Percentiles rank a stretch among this genome's conserved stretches.
Conservation (phyloP, 2,329 filamentous ascomycete species). For the Lasiodiplodia gonubiensis region DNA sequence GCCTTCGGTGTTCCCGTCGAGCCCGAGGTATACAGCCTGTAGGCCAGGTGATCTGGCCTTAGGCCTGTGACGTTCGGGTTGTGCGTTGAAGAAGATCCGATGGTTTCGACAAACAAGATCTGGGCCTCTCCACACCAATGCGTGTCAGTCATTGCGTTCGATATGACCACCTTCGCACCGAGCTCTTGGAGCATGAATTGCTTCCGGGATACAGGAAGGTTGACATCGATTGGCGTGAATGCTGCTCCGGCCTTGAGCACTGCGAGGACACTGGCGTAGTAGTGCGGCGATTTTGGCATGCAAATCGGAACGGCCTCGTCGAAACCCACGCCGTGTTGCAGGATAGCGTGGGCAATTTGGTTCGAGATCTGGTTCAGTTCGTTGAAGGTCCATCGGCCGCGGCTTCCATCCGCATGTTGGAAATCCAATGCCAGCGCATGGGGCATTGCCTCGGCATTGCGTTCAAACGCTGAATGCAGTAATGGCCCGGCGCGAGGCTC, state of each 20-base stretch:
- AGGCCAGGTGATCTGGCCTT: conserved; percentile 42
- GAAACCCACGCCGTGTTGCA: conserved; percentile 33
- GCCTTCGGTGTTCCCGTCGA: conserved; percentile 53
- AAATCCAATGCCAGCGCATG: conserved; percentile 47
- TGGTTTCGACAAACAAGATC: conserved; percentile 29
- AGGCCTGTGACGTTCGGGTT: conserved; percentile 36
- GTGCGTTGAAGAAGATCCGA: conserved; percentile 30
- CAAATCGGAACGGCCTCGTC: conserved; percentile 46
- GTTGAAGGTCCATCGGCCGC: conserved; percentile 43
- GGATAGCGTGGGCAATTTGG: conserved; percentile 40
- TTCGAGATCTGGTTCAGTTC: conserved; percentile 42
- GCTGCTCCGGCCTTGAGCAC: conserved; percentile 49
- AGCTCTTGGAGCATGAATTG: conserved; percentile 44
- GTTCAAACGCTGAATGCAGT: conserved; percentile 49
- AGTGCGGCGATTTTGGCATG: conserved; percentile 42
- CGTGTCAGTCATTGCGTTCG: conserved; percentile 20
- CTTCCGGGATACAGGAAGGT: conserved; percentile 43
- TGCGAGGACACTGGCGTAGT: conserved; percentile 46
- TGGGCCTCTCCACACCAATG: conserved; percentile 29
- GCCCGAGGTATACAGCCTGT: conserved; percentile 52
- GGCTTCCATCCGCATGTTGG: conserved; percentile 38
- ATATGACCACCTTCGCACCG: conserved; percentile 40
- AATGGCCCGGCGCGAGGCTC: conserved; percentile 31
- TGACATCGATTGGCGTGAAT: conserved; percentile 45
- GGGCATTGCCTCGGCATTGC: conserved; percentile 39